Percentiles rank a stretch among this genome's conserved stretches.
These are phyloP conservation scores for Apiotrichum akiyoshidainum DNA, from an alignment of 1,284 basidiomycete species.

Conservation along the genomic window DNA sequence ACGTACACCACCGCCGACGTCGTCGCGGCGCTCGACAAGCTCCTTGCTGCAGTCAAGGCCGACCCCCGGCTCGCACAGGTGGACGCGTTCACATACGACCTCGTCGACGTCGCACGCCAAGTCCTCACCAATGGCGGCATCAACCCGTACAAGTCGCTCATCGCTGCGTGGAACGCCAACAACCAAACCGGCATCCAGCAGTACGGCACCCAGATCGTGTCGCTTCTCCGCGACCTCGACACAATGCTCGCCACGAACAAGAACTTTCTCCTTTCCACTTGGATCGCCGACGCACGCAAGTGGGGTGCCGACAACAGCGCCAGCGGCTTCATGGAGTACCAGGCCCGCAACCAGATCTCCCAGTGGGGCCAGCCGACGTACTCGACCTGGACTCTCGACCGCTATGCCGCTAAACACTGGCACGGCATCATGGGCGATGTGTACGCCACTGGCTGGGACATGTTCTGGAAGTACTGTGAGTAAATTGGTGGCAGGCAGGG, in stretches of 20 bases:
- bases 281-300: conserved; percentile 49
- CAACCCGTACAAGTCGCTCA: conserved; percentile 34
- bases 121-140: conserved; percentile 53
- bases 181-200: not conserved
- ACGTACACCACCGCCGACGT: conserved; percentile 52
- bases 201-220: conserved; percentile 25
- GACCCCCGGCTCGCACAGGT: conserved; percentile 29
- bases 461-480: conserved; percentile 20
- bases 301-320: conserved; percentile 39
- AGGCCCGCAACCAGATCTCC: conserved; percentile 54
- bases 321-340: conserved; percentile 43
- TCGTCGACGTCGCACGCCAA: conserved; percentile 54
- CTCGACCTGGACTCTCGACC: conserved; percentile 18
- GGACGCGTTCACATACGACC: conserved; percentile 52
- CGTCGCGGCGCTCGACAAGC: conserved; percentile 47
- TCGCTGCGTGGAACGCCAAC: conserved; percentile 7
- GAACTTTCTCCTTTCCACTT: conserved; percentile 50
- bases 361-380: conserved; percentile 56
- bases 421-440: conserved; percentile 52
- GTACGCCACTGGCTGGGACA: conserved; percentile 43
- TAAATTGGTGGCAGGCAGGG: too few species aligned
- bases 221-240: conserved; percentile 51
- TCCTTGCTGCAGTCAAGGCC: conserved; percentile 41
- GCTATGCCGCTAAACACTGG: conserved; percentile 56
- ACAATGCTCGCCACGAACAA: conserved; percentile 46